Conservation (phyloP, 108 stramenopile species). For the Skeletonema menzelii region DNA sequence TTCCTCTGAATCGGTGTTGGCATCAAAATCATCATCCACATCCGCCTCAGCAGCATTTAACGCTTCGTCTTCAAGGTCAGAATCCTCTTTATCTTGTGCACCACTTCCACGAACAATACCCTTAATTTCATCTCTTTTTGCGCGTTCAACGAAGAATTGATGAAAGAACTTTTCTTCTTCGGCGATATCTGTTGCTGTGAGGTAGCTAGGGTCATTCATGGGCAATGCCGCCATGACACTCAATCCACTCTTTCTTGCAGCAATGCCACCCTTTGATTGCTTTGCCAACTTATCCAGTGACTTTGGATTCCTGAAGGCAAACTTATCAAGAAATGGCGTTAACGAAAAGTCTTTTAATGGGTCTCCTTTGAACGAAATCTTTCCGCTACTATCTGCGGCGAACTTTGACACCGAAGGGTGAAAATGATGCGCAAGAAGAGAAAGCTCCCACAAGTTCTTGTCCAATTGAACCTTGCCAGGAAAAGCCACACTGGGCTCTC, state of each 20-base stretch:
- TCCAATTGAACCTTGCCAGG: constrained; percentile 16
- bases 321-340: constrained; percentile 94
- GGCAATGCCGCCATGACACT: constrained; percentile 52
- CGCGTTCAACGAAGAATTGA: constrained; percentile 88
- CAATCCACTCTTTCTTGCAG: constrained; percentile 58
- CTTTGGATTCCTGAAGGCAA: constrained; percentile 99
- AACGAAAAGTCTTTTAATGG: constrained; percentile 94
- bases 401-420: constrained; percentile 96
- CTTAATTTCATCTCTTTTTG: constrained; percentile 79
- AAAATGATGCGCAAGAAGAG: constrained; percentile 80
- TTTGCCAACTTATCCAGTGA: constrained; percentile 48
- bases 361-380: constrained; percentile 89
- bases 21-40: constrained; percentile 54
- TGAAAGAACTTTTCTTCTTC: constrained; percentile 93
- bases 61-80: constrained; percentile 57
- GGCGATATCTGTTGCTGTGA: constrained; percentile 53
- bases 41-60: constrained; percentile 51
- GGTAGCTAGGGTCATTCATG: constrained; percentile 80
- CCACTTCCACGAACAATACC: constrained; percentile 62
- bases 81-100: constrained; percentile 47
- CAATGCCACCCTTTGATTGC: constrained; percentile 48
- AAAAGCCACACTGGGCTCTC: constrained; percentile 72
- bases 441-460: constrained; percentile 81
- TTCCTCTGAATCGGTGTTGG: constrained; percentile 80
- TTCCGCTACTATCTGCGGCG: constrained; percentile 52